These are phyloP conservation scores for Lotus japonicus DNA, from an alignment of 306 rosid species.

Conservation along the genomic window DNA sequence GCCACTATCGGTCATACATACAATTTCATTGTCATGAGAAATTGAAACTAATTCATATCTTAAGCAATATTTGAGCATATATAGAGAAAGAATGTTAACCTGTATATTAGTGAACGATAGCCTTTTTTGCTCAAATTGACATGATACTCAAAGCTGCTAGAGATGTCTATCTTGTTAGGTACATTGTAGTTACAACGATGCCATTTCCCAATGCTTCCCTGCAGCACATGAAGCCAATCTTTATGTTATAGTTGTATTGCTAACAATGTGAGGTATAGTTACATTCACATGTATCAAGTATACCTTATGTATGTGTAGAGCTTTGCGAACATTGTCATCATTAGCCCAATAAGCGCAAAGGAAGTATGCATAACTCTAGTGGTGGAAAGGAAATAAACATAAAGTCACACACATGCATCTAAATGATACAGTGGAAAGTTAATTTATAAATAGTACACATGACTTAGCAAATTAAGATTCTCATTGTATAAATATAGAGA, in stretches of 20 bases:
- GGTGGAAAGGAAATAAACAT: neutral
- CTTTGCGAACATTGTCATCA: conserved; percentile 42
- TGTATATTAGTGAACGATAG: conserved; percentile 51
- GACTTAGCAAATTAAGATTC: neutral
- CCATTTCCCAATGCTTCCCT: conserved; percentile 67
- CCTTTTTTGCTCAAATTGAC: conserved; percentile 49
- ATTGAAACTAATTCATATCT: neutral
- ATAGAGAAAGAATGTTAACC: conserved; percentile 20
- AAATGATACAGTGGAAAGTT: neutral
- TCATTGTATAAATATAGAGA: neutral
- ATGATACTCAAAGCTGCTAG: conserved; percentile 28
- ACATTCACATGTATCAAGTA: neutral
- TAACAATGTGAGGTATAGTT: neutral
- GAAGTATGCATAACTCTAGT: conserved; percentile 19
- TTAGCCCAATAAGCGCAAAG: conserved; percentile 55
- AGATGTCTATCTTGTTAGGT: neutral
- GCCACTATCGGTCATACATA: conserved; percentile 34
- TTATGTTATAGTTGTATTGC: neutral
- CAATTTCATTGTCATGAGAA: neutral
- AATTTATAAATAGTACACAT: neutral
- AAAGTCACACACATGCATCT: neutral
- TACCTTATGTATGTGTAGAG: conserved; percentile 49
- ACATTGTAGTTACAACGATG: conserved; percentile 19
- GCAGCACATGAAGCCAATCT: neutral
- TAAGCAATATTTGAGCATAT: neutral